These are phyloP conservation scores for Diplodia sapinea DNA, from an alignment of 2,329 filamentous ascomycete species.

Conservation along the genomic window DNA sequence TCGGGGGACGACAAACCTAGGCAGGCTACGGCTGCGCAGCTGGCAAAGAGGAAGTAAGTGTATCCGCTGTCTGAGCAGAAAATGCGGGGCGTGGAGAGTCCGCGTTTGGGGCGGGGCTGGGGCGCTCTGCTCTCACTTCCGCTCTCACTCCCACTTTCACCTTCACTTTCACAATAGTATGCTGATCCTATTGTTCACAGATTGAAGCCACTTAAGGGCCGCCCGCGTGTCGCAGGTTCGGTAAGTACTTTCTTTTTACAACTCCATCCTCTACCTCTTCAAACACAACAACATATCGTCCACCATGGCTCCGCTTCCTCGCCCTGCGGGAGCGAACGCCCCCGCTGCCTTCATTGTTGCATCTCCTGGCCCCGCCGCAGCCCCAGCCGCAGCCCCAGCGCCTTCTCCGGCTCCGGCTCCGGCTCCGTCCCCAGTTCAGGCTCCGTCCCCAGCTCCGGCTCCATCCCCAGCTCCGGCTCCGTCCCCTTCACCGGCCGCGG, in stretches of 20 bases:
- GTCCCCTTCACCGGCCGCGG: no score
- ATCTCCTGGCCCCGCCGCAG: no score
- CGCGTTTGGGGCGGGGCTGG: neutral
- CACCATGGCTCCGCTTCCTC: neutral
- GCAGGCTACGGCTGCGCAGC: constrained; percentile 60
- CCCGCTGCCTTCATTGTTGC: no score
- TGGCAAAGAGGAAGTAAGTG: constrained; percentile 63
- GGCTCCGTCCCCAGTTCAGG: no score
- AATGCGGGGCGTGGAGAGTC: constrained; percentile 5
- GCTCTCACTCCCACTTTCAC: constrained; percentile 5
- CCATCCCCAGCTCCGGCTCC: neutral
- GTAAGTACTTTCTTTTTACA: constrained; percentile 9
- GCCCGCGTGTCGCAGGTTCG: constrained; percentile 18
- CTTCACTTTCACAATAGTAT: neutral
- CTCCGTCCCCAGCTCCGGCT: no score
- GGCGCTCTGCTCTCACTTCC: constrained; percentile 26
- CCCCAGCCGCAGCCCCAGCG: no score
- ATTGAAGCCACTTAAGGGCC: constrained; percentile 30
- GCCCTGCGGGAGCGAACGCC: no score
- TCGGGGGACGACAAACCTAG: constrained; percentile 54
- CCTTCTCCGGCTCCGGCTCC: no score
- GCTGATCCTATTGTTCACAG: constrained; percentile 20
- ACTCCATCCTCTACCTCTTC: neutral
- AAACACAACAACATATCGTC: neutral
- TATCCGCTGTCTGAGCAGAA: constrained; percentile 12